These are phyloP conservation scores for Uromyces viciae-fabae DNA, from an alignment of 1,284 basidiomycete genomes.

Conservation along the genomic window DNA sequence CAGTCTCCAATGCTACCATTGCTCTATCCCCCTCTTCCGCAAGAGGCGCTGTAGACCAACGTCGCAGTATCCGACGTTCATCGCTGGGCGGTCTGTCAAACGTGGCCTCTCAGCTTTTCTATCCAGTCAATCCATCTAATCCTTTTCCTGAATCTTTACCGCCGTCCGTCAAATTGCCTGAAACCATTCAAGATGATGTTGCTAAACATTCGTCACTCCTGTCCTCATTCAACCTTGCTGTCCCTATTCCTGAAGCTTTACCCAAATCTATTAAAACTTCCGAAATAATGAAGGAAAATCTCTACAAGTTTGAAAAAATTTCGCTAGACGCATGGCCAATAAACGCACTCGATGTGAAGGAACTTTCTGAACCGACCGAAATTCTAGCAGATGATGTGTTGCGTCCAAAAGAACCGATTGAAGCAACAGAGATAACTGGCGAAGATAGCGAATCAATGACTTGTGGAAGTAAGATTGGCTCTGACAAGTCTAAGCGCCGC, in stretches of 20 bases:
- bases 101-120: slow-evolving; percentile 25
- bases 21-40: slow-evolving; percentile 36
- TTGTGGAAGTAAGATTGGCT: slow-evolving; percentile 3
- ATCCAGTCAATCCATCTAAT: slow-evolving; percentile 15
- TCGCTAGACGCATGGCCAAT: neutral
- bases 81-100: slow-evolving; percentile 22
- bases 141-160: slow-evolving; percentile 33
- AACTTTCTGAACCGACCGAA: neutral
- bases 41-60: slow-evolving; percentile 5
- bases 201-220: slow-evolving; percentile 5
- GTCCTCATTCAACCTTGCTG: neutral
- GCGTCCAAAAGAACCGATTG: neutral
- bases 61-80: slow-evolving; percentile 3
- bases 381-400: neutral
- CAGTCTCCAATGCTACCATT: slow-evolving; percentile 54
- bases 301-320: neutral
- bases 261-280: too few species aligned
- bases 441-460: slow-evolving; percentile 7
- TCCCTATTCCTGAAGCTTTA: neutral
- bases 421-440: neutral
- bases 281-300: neutral
- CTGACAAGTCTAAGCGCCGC: slow-evolving; percentile 19
- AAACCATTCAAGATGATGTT: neutral
- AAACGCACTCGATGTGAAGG: neutral
- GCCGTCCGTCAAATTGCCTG: neutral